These are phyloP conservation scores for Termitomyces sp. DNA, from an alignment of 768 basidiomycete genomes.

Conservation along the genomic window DNA sequence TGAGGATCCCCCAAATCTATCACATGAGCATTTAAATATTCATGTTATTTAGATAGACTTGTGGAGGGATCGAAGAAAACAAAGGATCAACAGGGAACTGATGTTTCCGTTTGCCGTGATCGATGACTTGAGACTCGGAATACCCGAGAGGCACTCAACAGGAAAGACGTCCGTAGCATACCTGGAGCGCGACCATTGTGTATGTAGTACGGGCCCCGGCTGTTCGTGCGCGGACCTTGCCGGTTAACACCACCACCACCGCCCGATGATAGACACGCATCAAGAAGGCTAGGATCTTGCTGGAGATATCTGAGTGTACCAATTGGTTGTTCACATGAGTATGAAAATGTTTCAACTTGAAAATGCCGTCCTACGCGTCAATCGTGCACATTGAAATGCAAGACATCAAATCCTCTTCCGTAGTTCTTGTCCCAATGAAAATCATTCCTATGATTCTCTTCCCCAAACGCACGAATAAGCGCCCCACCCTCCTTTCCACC, in stretches of 20 bases:
- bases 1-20: background rate
- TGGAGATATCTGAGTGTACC: background rate
- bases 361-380: background rate
- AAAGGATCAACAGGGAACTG: background rate
- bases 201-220: too few relatives aligned
- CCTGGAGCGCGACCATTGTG: too few relatives aligned
- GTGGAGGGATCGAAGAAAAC: background rate
- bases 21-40: background rate
- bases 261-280: background rate
- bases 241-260: too few relatives aligned
- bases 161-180: too few relatives aligned
- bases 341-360: background rate
- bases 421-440: constrained; percentile 70
- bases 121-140: background rate
- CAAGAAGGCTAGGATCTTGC: background rate
- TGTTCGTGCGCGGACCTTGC: too few relatives aligned
- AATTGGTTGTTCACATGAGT: background rate
- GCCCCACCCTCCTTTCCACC: constrained; percentile 42
- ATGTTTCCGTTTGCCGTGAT: background rate
- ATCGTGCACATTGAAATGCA: constrained; percentile 38
- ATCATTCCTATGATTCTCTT: constrained; percentile 63
- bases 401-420: constrained; percentile 64
- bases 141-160: too few relatives aligned
- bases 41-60: background rate
- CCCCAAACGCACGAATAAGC: constrained; percentile 62